Percentiles rank a stretch among this genome's conserved stretches.
phyloP scores from a whole-genome alignment of 2,329 filamentous ascomycete species.

The Fusarium continuum region DNA sequence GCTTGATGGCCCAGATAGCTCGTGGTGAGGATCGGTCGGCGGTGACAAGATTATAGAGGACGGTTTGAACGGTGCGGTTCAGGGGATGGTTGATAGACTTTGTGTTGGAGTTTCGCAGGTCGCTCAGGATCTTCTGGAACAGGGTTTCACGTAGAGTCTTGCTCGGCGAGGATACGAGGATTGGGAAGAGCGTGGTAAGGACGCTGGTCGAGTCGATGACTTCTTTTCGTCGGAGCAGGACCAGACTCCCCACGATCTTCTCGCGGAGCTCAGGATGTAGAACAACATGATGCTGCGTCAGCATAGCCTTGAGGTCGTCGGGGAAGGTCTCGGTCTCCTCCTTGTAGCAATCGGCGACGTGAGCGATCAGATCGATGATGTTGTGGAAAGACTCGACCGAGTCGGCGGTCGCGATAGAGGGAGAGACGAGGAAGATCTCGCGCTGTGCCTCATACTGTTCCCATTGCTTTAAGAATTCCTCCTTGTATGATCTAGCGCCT shows the following conservation, averaged over 20 bases:
- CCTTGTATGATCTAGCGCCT: constrained; percentile 76
- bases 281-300: constrained; percentile 82
- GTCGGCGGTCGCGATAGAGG: constrained; percentile 78
- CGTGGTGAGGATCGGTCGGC: constrained; percentile 86
- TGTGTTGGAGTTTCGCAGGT: constrained; percentile 86
- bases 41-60: constrained; percentile 89
- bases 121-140: constrained; percentile 89
- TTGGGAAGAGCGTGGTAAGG: constrained; percentile 91
- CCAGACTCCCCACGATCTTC: constrained; percentile 91
- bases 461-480: constrained; percentile 89
- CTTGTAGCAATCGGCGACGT: constrained; percentile 93
- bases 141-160: constrained; percentile 86
- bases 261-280: constrained; percentile 88
- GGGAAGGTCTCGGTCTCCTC: constrained; percentile 80
- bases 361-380: constrained; percentile 90
- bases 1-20: constrained; percentile 93
- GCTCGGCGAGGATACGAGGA: constrained; percentile 89
- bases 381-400: constrained; percentile 88
- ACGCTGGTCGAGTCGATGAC: constrained; percentile 86
- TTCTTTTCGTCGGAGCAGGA: constrained; percentile 89
- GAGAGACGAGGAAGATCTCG: constrained; percentile 89
- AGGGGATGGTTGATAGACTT: constrained; percentile 91
- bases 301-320: constrained; percentile 80
- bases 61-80: constrained; percentile 91
- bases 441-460: constrained; percentile 90